Percentiles rank a stretch among this genome's conserved stretches.
Evolutionary conservation across 495 filamentous ascomycete genomes (phyloP).

Genomic region (Recurvomyces mirabilis): DNA sequence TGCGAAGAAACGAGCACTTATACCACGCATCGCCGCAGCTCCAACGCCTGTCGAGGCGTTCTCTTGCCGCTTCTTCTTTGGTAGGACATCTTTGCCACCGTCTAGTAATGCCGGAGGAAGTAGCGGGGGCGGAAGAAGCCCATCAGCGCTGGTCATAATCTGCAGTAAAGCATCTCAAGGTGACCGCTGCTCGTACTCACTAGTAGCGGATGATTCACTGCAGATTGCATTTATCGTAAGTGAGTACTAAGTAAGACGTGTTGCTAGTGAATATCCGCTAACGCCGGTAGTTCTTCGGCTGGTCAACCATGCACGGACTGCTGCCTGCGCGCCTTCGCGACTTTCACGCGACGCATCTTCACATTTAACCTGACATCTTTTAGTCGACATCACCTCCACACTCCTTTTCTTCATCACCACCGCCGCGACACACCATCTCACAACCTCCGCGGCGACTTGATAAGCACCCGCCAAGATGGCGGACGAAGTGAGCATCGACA

Average conservation of each 20-base stretch:
- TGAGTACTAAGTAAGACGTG: neutral
- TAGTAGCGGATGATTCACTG: no score
- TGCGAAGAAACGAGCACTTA: conserved; percentile 65
- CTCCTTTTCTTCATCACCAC: neutral
- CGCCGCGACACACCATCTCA: neutral
- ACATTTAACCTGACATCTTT: conserved; percentile 3
- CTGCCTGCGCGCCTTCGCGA: no score
- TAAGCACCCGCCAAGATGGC: conserved; percentile 27
- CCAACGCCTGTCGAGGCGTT: conserved; percentile 67
- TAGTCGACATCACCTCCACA: conserved; percentile 1
- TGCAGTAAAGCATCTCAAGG: neutral
- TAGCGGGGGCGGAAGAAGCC: neutral
- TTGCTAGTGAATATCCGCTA: neutral
- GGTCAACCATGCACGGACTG: no score
- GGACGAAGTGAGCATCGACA: conserved; percentile 79
- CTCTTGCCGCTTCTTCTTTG: conserved; percentile 29
- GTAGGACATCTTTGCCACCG: conserved; percentile 5
- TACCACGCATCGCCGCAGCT: conserved; percentile 67
- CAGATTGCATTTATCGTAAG: no score
- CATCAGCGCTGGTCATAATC: conserved; percentile 13
- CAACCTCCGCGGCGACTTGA: conserved; percentile 3
- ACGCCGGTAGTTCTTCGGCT: no score
- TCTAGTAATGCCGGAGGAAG: conserved; percentile 8
- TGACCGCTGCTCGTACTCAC: neutral
- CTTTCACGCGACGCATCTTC: neutral